Evolutionary conservation across 1,284 basidiomycete genomes (phyloP).

Genomic region (Trametes sp.): DNA sequence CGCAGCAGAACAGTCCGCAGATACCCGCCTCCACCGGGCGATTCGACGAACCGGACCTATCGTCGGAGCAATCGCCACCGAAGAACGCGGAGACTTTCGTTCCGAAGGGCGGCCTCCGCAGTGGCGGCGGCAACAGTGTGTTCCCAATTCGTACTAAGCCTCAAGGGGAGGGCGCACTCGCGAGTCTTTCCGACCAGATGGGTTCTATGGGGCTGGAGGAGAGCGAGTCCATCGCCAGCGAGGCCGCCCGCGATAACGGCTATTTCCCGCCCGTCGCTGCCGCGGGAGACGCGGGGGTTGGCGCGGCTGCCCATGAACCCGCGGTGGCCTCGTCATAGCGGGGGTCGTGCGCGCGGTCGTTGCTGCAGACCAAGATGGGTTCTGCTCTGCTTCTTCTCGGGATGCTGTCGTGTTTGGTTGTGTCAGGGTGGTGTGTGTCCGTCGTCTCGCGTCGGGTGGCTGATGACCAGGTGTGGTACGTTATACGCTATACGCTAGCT

Average conservation of each 20-base stretch:
- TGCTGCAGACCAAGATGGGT: neutral
- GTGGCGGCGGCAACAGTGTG: neutral
- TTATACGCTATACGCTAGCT: constrained; percentile 28
- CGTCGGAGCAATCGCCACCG: constrained; percentile 58
- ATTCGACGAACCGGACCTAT: constrained; percentile 57
- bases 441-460: constrained; percentile 31
- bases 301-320: neutral
- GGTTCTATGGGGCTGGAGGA: constrained; percentile 36
- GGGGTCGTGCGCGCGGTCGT: neutral
- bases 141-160: constrained; percentile 7
- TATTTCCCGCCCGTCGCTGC: neutral
- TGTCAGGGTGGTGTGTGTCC: constrained; percentile 26
- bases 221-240: constrained; percentile 23
- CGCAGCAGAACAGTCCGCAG: constrained; percentile 29
- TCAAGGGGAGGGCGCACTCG: constrained; percentile 9
- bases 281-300: neutral
- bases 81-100: constrained; percentile 63
- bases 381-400: constrained; percentile 21
- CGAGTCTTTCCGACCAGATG: constrained; percentile 13
- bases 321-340: neutral
- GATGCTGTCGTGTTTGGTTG: constrained; percentile 31
- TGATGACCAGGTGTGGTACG: constrained; percentile 29
- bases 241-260: neutral
- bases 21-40: constrained; percentile 34
- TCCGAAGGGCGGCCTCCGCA: constrained; percentile 48